Evolutionary conservation across 352 stramenopile species (phyloP).

Genomic region (Aphanomyces stellatus): DNA sequence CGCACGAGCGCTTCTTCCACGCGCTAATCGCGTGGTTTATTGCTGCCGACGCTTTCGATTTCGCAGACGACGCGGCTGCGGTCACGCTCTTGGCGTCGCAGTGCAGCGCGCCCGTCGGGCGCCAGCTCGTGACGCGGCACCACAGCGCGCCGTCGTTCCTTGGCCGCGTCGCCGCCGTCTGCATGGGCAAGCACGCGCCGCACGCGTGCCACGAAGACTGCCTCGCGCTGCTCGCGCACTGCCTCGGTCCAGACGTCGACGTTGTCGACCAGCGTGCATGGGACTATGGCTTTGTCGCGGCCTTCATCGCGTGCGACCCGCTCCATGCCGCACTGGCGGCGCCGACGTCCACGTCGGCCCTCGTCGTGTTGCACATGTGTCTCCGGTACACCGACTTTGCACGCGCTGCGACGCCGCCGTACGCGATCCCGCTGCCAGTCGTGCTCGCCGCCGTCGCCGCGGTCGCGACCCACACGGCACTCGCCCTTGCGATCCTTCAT

Average conservation of each 20-base stretch:
- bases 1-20: background rate
- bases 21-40: background rate
- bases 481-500: background rate
- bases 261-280: background rate
- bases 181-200: background rate
- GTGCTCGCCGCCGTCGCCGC: background rate
- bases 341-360: background rate
- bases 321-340: background rate
- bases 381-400: background rate
- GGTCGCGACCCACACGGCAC: background rate
- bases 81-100: background rate
- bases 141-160: background rate
- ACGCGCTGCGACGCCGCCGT: background rate
- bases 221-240: background rate
- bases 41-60: background rate
- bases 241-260: constrained; percentile 1
- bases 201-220: background rate
- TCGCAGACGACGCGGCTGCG: background rate
- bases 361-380: background rate
- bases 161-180: background rate
- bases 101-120: background rate
- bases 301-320: background rate
- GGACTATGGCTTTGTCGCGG: background rate
- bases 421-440: background rate
- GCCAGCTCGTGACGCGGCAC: background rate